Evolutionary conservation across 345 rosid genomes (phyloP), one percentile per base, ranked within the genome.

Genomic region (Conringia planisiliqua): DNA sequence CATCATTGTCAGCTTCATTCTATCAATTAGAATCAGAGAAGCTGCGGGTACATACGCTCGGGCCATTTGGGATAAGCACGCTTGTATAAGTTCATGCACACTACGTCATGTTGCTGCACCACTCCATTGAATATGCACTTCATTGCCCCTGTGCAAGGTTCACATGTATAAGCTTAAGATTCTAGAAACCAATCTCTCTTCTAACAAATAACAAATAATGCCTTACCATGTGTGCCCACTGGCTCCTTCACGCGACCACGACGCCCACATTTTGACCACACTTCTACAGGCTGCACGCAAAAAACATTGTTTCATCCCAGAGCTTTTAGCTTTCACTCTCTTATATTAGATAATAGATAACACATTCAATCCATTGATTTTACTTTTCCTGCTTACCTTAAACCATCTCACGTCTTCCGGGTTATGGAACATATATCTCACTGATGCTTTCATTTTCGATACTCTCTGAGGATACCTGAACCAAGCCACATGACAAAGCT

Each of bases 321-420:
- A 51, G 39, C 30, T 33, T 42, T 73, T 36, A 57, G 51, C 58
- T n/a, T 55, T 14, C 38, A n/a, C 24, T 57, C 40, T 30, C 36
- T 13, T 20, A 20, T 52, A 18, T n/a, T 3, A 42, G 6, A 6
- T 22, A 30, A 63, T 9, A 42, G 6, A 6, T 22, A 30, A 63
- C 5, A 22, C 44, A 44, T 16, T 60, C 27, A 35, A 24, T 44
- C 52, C 10, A 14, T 54, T 6, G 4, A 6, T 48, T 24, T 26
- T 13, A 6, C 38, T 44, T 54, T 32, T 65, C 27, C 26, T 20
- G 43, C 71, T 56, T 77, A 94, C 98, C 96, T 95, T 95, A 79
- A 90, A 95, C 97, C 97, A 92, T 85, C 83, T 87, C 62, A 95
- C 99, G 39, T 95, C 97, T 77, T 90, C 97, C n/a, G 96, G 97